Evolutionary conservation across 495 filamentous ascomycete species (phyloP).

Genomic region (Xylaria bambusicola): DNA sequence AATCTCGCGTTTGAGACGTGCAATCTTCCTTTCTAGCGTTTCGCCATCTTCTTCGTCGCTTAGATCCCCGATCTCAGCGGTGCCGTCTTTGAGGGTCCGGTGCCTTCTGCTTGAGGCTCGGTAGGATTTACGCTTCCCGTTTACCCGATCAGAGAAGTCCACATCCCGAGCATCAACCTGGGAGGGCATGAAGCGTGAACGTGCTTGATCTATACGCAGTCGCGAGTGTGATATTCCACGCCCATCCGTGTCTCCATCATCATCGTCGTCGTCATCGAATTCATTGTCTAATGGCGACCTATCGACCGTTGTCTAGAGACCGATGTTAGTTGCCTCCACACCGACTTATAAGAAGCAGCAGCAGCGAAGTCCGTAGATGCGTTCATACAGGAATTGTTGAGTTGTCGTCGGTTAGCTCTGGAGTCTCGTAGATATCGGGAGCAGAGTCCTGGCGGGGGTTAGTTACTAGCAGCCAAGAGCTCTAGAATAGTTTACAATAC

Average conservation of each 20-base stretch:
- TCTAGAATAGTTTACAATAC: conserved; percentile 46
- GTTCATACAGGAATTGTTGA: conserved; percentile 75
- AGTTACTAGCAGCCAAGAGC: background rate
- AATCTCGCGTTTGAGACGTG: conserved; percentile 73
- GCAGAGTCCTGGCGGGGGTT: conserved; percentile 67
- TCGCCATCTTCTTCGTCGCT: conserved; percentile 71
- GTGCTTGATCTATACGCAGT: conserved; percentile 73
- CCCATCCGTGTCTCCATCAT: conserved; percentile 63
- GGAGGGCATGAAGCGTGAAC: conserved; percentile 74
- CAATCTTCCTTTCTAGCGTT: conserved; percentile 72
- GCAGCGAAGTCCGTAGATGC: background rate
- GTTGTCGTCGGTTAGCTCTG: conserved; percentile 82
- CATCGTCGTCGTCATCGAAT: conserved; percentile 55
- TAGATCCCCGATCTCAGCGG: conserved; percentile 64
- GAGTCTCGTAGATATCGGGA: conserved; percentile 94
- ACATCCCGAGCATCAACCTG: conserved; percentile 71
- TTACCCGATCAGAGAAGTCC: conserved; percentile 82
- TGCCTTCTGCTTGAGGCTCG: conserved; percentile 67
- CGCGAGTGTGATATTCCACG: conserved; percentile 70
- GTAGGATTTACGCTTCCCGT: conserved; percentile 77
- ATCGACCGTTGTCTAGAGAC: conserved; percentile 59
- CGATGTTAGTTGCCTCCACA: conserved; percentile 17
- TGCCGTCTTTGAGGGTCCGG: conserved; percentile 59
- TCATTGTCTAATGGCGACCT: conserved; percentile 65
- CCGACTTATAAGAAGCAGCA: conserved; percentile 13